A percentile compares a stretch with the other conserved stretches of the same genome.
Conservation (phyloP, 1,284 basidiomycete species). For the Ustilago hordei region DNA sequence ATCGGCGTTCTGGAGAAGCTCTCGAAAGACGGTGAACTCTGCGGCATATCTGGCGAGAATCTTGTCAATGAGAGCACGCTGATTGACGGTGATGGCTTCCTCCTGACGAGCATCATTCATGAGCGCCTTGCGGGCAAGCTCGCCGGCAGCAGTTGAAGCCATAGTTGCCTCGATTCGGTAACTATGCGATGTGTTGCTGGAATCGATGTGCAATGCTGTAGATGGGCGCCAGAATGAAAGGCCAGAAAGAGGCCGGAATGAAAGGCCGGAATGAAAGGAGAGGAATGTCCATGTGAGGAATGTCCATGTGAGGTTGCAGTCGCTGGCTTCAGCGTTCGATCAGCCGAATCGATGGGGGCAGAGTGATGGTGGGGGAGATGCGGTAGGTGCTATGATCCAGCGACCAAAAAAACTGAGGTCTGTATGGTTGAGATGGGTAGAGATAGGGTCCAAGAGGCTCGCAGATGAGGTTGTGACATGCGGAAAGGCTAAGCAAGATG, state of each 20-base stretch:
- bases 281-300: background rate
- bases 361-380: no score
- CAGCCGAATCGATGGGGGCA: no score
- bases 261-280: background rate
- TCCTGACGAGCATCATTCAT: slow-evolving; percentile 56
- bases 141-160: slow-evolving; percentile 36
- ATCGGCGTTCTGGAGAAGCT: slow-evolving; percentile 94
- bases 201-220: background rate
- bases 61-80: slow-evolving; percentile 73
- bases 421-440: background rate
- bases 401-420: no score
- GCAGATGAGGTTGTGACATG: background rate
- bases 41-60: slow-evolving; percentile 93
- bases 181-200: background rate
- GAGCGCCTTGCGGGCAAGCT: slow-evolving; percentile 56
- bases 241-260: no score
- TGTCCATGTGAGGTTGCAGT: background rate
- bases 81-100: slow-evolving; percentile 92
- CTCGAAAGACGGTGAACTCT: slow-evolving; percentile 83
- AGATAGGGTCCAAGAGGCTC: background rate
- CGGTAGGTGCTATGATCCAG: no score
- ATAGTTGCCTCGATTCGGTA: background rate
- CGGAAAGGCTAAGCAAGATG: background rate
- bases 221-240: no score
- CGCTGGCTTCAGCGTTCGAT: no score